Percentiles rank a stretch among this genome's conserved stretches.
Conservation (phyloP, 495 filamentous ascomycete species). For the Neurospora sp. region DNA sequence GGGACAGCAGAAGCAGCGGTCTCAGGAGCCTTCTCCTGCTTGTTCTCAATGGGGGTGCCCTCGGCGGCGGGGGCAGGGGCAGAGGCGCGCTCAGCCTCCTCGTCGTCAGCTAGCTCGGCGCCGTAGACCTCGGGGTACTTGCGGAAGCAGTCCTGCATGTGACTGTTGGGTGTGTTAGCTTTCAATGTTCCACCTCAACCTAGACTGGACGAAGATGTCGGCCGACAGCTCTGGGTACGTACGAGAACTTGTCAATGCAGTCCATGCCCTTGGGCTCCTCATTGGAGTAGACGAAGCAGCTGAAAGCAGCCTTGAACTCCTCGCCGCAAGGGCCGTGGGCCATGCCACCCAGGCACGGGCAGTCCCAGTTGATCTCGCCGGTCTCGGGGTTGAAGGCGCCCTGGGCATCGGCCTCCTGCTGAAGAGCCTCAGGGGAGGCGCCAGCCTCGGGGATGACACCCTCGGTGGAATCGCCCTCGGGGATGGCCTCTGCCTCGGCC, state of each 20-base stretch:
- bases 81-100: conserved; percentile 32
- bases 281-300: conserved; percentile 89
- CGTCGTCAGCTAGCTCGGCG: conserved; percentile 78
- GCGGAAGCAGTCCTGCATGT: conserved; percentile 96
- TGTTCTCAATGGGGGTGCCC: background rate
- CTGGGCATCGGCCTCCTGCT: conserved; percentile 71
- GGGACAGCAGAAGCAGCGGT: background rate
- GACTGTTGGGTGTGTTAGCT: conserved; percentile 40
- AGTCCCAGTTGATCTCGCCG: conserved; percentile 99
- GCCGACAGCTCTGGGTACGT: conserved; percentile 19
- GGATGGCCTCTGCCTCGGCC: conserved; percentile 4
- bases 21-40: background rate
- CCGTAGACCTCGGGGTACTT: conserved; percentile 85
- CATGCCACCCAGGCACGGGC: conserved; percentile 95
- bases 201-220: background rate
- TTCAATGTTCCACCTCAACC: background rate
- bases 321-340: conserved; percentile 92
- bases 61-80: conserved; percentile 4
- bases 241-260: conserved; percentile 98
- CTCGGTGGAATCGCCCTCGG: conserved; percentile 4
- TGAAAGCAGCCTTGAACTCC: conserved; percentile 88
- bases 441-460: conserved; percentile 12
- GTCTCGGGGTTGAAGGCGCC: conserved; percentile 97
- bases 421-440: conserved; percentile 45
- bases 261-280: conserved; percentile 99